phyloP scores from a whole-genome alignment of 352 stramenopile species.

The Globisporangium orthogonon region DNA sequence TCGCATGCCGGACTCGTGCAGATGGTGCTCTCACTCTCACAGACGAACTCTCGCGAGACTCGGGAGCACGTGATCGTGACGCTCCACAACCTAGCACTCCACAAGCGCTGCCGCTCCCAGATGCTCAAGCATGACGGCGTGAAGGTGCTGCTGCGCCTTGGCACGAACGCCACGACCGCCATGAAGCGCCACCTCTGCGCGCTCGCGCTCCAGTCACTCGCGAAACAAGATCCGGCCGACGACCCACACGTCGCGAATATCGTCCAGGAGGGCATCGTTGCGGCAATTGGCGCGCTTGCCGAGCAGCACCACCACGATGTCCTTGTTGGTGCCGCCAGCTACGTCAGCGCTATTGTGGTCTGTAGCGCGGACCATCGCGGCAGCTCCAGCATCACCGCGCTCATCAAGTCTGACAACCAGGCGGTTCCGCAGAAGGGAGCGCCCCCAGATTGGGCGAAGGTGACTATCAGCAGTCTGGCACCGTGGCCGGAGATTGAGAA shows the following conservation, averaged over 20 bases:
- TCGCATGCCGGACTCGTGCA: conserved; percentile 44
- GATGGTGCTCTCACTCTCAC: conserved; percentile 49
- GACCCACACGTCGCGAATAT: conserved; percentile 52
- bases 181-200: conserved; percentile 66
- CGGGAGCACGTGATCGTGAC: conserved; percentile 63
- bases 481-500: conserved; percentile 44
- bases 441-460: conserved; percentile 48
- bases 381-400: conserved; percentile 17
- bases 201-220: conserved; percentile 52
- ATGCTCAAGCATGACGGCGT: conserved; percentile 76
- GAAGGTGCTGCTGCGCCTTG: conserved; percentile 55
- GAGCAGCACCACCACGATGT: conserved; percentile 58
- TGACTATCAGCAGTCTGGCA: conserved; percentile 39
- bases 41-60: conserved; percentile 37
- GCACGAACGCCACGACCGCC: conserved; percentile 25
- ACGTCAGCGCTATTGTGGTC: conserved; percentile 14
- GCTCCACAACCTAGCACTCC: conserved; percentile 55
- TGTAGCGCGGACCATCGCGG: background rate
- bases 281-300: conserved; percentile 47
- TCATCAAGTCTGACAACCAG: conserved; percentile 15
- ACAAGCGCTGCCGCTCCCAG: conserved; percentile 49
- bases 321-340: conserved; percentile 26
- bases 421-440: conserved; percentile 41
- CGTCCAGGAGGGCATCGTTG: conserved; percentile 63
- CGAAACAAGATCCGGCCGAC: conserved; percentile 30